phyloP scores from a whole-genome alignment of 176 grass and related monocot species.

The Bolboschoenus planiculmis region DNA sequence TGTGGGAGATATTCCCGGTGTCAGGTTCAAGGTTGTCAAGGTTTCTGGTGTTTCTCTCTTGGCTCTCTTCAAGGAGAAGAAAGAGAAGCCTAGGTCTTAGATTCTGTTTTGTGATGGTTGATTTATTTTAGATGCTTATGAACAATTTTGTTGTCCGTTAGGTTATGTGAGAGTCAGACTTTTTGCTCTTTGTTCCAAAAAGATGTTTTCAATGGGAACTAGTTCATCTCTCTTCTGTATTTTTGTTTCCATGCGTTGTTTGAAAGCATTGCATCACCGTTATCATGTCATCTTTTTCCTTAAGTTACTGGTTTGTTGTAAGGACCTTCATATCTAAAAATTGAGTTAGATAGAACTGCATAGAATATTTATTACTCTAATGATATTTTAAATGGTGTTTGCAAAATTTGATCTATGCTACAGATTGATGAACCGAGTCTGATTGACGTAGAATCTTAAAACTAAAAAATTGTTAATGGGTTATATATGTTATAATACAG shows the following conservation, averaged over 20 bases:
- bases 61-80: constrained; percentile 23
- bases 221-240: not conserved
- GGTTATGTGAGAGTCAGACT: no score
- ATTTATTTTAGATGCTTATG: not conserved
- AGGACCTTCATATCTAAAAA: not conserved
- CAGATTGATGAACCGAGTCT: not conserved
- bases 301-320: not conserved
- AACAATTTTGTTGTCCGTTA: not conserved
- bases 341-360: not conserved
- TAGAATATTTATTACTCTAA: not conserved
- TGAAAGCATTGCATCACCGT: not conserved
- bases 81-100: constrained; percentile 22
- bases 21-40: constrained; percentile 22
- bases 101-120: not conserved
- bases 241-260: not conserved
- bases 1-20: constrained; percentile 14
- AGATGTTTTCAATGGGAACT: not conserved
- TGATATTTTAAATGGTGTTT: not conserved
- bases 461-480: no score
- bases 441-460: not conserved
- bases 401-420: not conserved
- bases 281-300: not conserved
- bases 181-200: not conserved
- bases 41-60: constrained; percentile 15
- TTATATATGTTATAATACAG: no score